Conservation (phyloP, 768 basidiomycete genomes). For the Macrolepiota dolichaula region DNA sequence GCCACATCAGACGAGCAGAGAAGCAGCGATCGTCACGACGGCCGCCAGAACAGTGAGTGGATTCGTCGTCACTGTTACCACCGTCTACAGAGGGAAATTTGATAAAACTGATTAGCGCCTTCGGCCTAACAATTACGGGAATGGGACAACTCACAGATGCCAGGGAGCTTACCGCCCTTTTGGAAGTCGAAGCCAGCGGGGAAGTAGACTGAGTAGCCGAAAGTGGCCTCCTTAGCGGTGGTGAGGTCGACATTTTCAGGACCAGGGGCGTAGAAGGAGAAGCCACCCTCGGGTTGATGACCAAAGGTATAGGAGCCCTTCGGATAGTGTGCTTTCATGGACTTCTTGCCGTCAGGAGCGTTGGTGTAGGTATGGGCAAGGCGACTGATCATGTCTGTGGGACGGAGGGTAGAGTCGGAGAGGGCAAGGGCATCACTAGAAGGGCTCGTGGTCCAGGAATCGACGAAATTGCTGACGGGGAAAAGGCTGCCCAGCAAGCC, state of each 20-base stretch:
- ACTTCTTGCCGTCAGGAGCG: conserved; percentile 47
- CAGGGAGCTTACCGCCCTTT: conserved; percentile 71
- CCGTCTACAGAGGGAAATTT: conserved; percentile 41
- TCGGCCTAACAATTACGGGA: not conserved
- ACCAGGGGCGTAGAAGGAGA: conserved; percentile 72
- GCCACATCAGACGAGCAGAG: conserved; percentile 71
- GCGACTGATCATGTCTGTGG: conserved; percentile 31
- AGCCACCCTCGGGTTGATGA: conserved; percentile 47
- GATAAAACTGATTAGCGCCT: conserved; percentile 7
- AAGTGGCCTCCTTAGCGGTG: conserved; percentile 62
- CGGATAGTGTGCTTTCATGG: conserved; percentile 53
- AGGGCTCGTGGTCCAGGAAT: conserved; percentile 44
- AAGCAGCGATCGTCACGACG: conserved; percentile 54
- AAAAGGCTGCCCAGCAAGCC: conserved; percentile 34
- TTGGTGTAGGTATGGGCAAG: conserved; percentile 39
- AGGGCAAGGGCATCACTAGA: conserved; percentile 33
- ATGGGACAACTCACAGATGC: conserved; percentile 49
- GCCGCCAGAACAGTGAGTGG: conserved; percentile 63
- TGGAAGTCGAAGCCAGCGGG: conserved; percentile 59
- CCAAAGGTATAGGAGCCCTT: conserved; percentile 54
- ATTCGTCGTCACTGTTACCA: conserved; percentile 43
- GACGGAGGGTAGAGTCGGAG: conserved; percentile 41
- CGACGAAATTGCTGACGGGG: conserved; percentile 30
- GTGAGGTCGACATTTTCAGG: conserved; percentile 48
- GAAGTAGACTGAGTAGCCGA: conserved; percentile 63